Base-by-base conservation (phyloP, 345 rosid species). In the Turnera subulata region DNA sequence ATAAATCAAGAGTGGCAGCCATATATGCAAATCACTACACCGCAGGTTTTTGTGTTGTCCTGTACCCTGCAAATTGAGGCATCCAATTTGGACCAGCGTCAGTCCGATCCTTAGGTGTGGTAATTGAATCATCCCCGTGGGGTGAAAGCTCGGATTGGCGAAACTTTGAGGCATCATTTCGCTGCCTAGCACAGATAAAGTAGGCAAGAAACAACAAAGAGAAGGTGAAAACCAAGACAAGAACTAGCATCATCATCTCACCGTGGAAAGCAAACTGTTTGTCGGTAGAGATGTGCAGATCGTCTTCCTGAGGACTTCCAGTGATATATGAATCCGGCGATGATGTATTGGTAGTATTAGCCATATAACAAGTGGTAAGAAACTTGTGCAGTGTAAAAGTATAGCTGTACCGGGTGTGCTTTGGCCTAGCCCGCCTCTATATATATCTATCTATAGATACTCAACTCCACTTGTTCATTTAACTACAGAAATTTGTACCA, bases 231-330 rank as follows among this genome's bases (percentile, higher is more conserved):
- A 77, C 44, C 22, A 77, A 15, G 59, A 82, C 46, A 4, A 77
- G 22, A 46, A 73, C 63, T 6, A 77, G 59, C 78, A 82, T 20
- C 82, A 62, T 68, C 44, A 77, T 72, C 76, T 77, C 74, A 47
- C 88, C 88, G 18, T 75, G 73, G 52, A 73, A 61, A 1, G 78
- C 81, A n/a, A 73, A 82, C 53, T 77, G 43, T 4, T 56, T 72
- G 45, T 79, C 88, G 6, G 50, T 46, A 23, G 79, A 77, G 39
- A 64, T 13, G 5, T 11, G 66, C 49, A 68, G 62, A 64, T 69
- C 72, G 15, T 37, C 68, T 18, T 25, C 40, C 6, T 52, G 57
- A 44, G 50, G 59, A 26, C 33, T 49, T 16, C 45, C 50, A 48
- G 72, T 53, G 4, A 47, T 24, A 32, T 54, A 21, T 5, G 58